These are phyloP conservation scores for Candida wancherniae DNA, from an alignment of 805 yeast species.

Conservation along the genomic window DNA sequence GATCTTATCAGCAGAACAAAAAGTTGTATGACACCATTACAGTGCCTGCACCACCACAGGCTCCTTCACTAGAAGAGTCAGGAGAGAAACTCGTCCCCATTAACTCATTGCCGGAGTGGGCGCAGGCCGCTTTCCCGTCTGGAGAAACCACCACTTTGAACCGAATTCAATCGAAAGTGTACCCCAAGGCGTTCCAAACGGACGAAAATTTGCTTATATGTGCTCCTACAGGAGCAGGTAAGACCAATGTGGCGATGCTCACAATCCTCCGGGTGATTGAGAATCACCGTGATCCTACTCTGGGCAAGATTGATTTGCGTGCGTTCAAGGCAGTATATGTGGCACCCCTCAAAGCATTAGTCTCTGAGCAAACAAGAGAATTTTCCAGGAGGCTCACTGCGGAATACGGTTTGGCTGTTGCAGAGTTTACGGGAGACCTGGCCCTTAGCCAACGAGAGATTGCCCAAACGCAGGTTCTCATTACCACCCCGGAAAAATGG, in stretches of 20 bases:
- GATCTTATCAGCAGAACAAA: slow-evolving; percentile 72
- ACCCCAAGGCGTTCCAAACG: slow-evolving; percentile 65
- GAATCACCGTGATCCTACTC: slow-evolving; percentile 41
- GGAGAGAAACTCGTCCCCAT: slow-evolving; percentile 51
- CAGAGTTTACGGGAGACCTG: slow-evolving; percentile 89
- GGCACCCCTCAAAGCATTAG: slow-evolving; percentile 92
- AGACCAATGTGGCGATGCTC: slow-evolving; percentile 92
- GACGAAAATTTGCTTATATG: slow-evolving; percentile 77
- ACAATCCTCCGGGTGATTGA: slow-evolving; percentile 62
- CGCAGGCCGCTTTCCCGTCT: slow-evolving; percentile 66
- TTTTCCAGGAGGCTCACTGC: slow-evolving; percentile 61
- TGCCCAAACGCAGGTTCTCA: slow-evolving; percentile 71
- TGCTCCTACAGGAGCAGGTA: slow-evolving; percentile 99
- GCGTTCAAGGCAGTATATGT: slow-evolving; percentile 78
- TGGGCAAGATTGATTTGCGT: slow-evolving; percentile 48
- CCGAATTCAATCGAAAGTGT: slow-evolving; percentile 78
- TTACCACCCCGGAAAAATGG: slow-evolving; percentile 95
- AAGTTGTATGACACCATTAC: slow-evolving; percentile 81
- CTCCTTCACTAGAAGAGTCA: slow-evolving; percentile 33
- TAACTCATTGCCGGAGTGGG: slow-evolving; percentile 73
- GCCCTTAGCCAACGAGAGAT: slow-evolving; percentile 72
- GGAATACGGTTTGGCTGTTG: slow-evolving; percentile 64
- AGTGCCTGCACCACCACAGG: slow-evolving; percentile 73
- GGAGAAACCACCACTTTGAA: slow-evolving; percentile 65
- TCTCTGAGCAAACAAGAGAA: slow-evolving; percentile 90